Evolutionary conservation across 2,329 filamentous ascomycete species (phyloP).

Genomic region (Sporothrix luriei): DNA sequence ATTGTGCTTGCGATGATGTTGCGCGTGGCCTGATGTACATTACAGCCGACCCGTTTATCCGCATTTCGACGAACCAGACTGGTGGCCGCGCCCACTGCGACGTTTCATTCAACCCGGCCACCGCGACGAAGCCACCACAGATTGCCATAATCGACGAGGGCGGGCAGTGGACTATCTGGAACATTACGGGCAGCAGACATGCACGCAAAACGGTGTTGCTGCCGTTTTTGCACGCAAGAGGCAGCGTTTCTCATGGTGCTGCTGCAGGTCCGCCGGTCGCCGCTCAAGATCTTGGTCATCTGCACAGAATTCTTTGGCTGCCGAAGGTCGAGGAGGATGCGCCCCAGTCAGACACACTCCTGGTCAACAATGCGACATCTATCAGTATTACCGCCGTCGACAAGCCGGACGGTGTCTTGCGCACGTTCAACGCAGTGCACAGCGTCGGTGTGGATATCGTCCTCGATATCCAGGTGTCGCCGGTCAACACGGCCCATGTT

Average conservation of each 20-base stretch:
- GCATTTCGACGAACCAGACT: slow-evolving; percentile 55
- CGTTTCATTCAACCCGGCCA: slow-evolving; percentile 63
- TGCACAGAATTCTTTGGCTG: slow-evolving; percentile 33
- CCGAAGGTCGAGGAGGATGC: background rate
- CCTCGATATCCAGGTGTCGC: slow-evolving; percentile 58
- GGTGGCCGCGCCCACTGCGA: slow-evolving; percentile 62
- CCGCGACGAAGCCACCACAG: slow-evolving; percentile 56
- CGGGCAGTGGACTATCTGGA: slow-evolving; percentile 70
- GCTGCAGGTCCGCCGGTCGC: background rate
- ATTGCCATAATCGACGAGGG: slow-evolving; percentile 66
- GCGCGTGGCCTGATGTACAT: slow-evolving; percentile 53
- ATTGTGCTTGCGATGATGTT: slow-evolving; percentile 30
- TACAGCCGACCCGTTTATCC: slow-evolving; percentile 57
- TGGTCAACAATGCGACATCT: slow-evolving; percentile 41
- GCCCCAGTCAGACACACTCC: slow-evolving; percentile 33
- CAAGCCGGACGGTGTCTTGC: slow-evolving; percentile 26
- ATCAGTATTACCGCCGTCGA: slow-evolving; percentile 40
- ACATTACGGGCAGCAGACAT: slow-evolving; percentile 50
- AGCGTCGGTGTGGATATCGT: slow-evolving; percentile 49
- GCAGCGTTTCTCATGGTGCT: slow-evolving; percentile 45
- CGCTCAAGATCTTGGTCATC: slow-evolving; percentile 24
- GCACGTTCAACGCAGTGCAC: slow-evolving; percentile 34
- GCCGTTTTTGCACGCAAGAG: slow-evolving; percentile 41
- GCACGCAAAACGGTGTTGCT: slow-evolving; percentile 43
- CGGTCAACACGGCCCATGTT: slow-evolving; percentile 51